These are phyloP conservation scores for Pseudocercospora pini-densiflorae DNA, from an alignment of 2,329 filamentous ascomycete genomes.

Conservation along the genomic window DNA sequence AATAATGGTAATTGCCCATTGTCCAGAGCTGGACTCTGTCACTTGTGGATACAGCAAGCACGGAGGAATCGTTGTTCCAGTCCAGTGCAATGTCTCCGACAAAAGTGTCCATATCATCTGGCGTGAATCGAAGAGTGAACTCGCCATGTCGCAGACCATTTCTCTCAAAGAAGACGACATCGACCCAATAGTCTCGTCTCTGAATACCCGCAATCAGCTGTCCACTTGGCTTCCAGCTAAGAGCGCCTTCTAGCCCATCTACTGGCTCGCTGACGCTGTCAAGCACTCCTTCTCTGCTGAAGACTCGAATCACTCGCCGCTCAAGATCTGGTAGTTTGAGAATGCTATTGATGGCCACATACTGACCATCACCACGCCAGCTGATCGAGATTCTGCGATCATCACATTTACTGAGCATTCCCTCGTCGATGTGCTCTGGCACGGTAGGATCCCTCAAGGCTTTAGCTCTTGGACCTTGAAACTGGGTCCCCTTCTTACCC, in stretches of 20 bases:
- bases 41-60: constrained; percentile 77
- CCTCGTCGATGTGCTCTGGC: constrained; percentile 88
- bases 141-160: constrained; percentile 97
- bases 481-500: constrained; percentile 98
- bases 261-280: constrained; percentile 96
- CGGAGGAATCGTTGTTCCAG: constrained; percentile 93
- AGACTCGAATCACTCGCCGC: constrained; percentile 84
- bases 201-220: constrained; percentile 91
- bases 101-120: constrained; percentile 61
- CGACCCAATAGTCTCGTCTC: constrained; percentile 64
- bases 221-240: constrained; percentile 91
- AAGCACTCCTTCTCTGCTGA: constrained; percentile 84
- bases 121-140: constrained; percentile 75
- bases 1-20: constrained; percentile 97
- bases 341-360: constrained; percentile 83
- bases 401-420: constrained; percentile 74
- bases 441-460: constrained; percentile 92
- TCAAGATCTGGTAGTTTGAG: constrained; percentile 65
- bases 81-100: constrained; percentile 67
- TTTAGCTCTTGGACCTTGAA: constrained; percentile 73
- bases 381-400: constrained; percentile 72
- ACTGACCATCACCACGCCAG: constrained; percentile 95
- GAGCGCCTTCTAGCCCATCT: constrained; percentile 80
- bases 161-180: constrained; percentile 93
- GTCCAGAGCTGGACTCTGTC: constrained; percentile 92